Conservation (phyloP, 768 basidiomycete genomes). For the Pleurotus platypus region DNA sequence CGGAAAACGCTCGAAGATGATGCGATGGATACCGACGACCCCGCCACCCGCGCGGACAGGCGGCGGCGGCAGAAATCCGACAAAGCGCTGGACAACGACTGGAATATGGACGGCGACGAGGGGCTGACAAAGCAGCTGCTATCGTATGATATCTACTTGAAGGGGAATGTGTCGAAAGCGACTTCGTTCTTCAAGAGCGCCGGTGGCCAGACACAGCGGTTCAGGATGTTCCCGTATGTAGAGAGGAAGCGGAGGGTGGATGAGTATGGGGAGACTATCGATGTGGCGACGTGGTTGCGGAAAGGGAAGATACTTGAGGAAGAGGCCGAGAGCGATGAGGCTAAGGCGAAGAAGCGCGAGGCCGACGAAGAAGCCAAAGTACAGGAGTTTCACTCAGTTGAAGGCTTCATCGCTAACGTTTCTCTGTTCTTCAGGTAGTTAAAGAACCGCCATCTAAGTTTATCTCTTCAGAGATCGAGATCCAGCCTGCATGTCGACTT, state of each 20-base stretch:
- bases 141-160: constrained; percentile 95
- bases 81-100: constrained; percentile 54
- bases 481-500: constrained; percentile 82
- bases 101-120: constrained; percentile 76
- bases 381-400: not conserved
- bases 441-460: constrained; percentile 89
- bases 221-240: constrained; percentile 96
- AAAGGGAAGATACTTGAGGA: constrained; percentile 91
- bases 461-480: constrained; percentile 67
- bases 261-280: constrained; percentile 92
- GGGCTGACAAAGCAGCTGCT: constrained; percentile 68
- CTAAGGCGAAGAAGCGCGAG: constrained; percentile 64
- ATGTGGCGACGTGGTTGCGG: constrained; percentile 93
- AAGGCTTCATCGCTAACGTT: too few species aligned
- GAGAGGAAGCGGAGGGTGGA: constrained; percentile 92
- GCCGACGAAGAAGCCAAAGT: constrained; percentile 86
- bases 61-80: constrained; percentile 34
- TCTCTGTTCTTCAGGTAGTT: constrained; percentile 7
- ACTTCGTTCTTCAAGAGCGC: constrained; percentile 85
- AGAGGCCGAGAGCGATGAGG: constrained; percentile 80
- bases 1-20: constrained; percentile 51
- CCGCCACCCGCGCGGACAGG: constrained; percentile 21
- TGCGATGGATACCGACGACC: constrained; percentile 38
- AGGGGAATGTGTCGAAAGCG: constrained; percentile 88
- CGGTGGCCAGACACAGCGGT: constrained; percentile 70